Evolutionary conservation across 179 eudicot species (phyloP).

Genomic region (Dionaea muscipula): DNA sequence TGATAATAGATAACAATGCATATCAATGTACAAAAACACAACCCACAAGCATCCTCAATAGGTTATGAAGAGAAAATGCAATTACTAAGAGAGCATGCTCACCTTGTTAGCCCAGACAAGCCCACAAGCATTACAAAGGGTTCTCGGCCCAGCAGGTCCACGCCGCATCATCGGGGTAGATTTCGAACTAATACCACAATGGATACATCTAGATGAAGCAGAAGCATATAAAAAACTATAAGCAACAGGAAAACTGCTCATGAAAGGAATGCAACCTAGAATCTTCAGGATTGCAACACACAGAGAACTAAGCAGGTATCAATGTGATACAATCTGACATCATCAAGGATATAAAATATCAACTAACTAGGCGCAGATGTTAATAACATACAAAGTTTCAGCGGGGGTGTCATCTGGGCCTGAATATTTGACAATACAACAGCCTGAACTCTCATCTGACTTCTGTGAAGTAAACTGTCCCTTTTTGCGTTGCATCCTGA

Average conservation of each 20-base stretch:
- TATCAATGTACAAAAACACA: no score
- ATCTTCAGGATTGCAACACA: no score
- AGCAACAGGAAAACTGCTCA: background rate
- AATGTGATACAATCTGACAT: no score
- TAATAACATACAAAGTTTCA: slow-evolving; percentile 15
- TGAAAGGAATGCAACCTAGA: no score
- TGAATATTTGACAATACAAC: slow-evolving; percentile 23
- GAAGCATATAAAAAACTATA: background rate
- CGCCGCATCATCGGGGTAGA: slow-evolving; percentile 83
- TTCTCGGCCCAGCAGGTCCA: slow-evolving; percentile 78
- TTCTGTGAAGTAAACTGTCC: slow-evolving; percentile 61
- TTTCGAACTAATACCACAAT: slow-evolving; percentile 53
- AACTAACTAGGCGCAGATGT: background rate
- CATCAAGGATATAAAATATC: background rate
- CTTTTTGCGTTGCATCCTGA: slow-evolving; percentile 55
- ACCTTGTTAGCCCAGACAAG: slow-evolving; percentile 81
- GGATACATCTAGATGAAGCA: slow-evolving; percentile 30
- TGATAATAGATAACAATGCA: no score
- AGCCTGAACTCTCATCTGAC: slow-evolving; percentile 25
- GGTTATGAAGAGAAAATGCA: no score
- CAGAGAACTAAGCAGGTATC: no score
- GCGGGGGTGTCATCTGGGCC: slow-evolving; percentile 25
- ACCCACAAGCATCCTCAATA: no score
- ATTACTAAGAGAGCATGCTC: background rate
- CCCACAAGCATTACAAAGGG: slow-evolving; percentile 89